These are phyloP conservation scores for Sugiyamaella floridensis DNA, from an alignment of 805 yeast species.

Conservation along the genomic window DNA sequence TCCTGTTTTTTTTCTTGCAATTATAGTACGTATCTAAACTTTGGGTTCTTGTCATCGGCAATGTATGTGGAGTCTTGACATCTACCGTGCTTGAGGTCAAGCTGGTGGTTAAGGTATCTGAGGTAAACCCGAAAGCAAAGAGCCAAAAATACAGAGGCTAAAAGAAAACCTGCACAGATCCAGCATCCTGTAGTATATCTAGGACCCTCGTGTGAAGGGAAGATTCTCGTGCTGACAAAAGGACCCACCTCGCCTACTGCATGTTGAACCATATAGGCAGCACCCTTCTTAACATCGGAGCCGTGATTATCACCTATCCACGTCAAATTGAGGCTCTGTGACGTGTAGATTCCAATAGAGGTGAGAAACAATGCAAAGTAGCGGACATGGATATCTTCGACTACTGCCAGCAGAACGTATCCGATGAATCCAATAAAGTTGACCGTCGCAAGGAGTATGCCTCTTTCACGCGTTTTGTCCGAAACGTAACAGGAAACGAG, in stretches of 20 bases:
- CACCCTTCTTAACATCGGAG: slow-evolving; percentile 25
- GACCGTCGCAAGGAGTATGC: slow-evolving; percentile 13
- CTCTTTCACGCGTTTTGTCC: slow-evolving; percentile 32
- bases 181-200: slow-evolving; percentile 18
- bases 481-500: slow-evolving; percentile 40
- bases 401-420: slow-evolving; percentile 22
- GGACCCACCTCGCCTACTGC: slow-evolving; percentile 29
- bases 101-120: slow-evolving; percentile 11
- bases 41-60: slow-evolving; percentile 10
- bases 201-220: slow-evolving; percentile 18
- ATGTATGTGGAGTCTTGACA: slow-evolving; percentile 1
- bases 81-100: slow-evolving; percentile 15
- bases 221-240: slow-evolving; percentile 25
- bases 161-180: slow-evolving; percentile 17
- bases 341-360: slow-evolving; percentile 21
- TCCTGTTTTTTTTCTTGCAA: too few relatives aligned
- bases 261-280: slow-evolving; percentile 25
- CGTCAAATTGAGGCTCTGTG: slow-evolving; percentile 21
- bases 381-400: slow-evolving; percentile 16
- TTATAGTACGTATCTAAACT: slow-evolving; percentile 16
- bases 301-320: slow-evolving; percentile 28
- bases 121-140: slow-evolving; percentile 11
- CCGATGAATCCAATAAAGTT: slow-evolving; percentile 15
- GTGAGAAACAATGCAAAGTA: slow-evolving; percentile 26
- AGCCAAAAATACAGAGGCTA: slow-evolving; percentile 13